A percentile compares a stretch with the other conserved stretches of the same genome.
Evolutionary conservation across 1,284 basidiomycete species (phyloP).

Genomic region (Heterobasidion irregulare): DNA sequence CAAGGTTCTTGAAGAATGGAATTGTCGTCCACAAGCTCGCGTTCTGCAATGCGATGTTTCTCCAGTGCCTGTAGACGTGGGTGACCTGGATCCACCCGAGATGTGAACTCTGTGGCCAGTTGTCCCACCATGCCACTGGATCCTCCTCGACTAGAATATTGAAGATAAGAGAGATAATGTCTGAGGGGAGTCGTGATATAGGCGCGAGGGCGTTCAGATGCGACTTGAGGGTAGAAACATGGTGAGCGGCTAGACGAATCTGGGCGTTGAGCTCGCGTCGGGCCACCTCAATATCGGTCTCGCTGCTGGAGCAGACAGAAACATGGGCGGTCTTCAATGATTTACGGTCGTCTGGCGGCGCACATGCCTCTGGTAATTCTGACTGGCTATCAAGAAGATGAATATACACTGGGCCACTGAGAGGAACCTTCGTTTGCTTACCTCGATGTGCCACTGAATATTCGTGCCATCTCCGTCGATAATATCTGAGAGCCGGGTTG

Average conservation of each 20-base stretch:
- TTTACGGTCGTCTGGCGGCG: too few relatives aligned
- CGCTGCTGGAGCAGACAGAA: too few relatives aligned
- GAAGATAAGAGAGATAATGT: not conserved
- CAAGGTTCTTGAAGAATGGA: not conserved
- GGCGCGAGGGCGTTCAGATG: not conserved
- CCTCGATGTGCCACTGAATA: too few relatives aligned
- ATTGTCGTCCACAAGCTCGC: not conserved
- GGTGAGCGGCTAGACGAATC: not conserved
- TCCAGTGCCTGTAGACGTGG: not conserved
- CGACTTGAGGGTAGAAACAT: not conserved
- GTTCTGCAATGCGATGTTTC: not conserved
- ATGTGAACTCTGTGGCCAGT: not conserved
- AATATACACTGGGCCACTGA: too few relatives aligned
- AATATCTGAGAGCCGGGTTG: too few relatives aligned
- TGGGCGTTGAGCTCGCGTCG: too few relatives aligned
- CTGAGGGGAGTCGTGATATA: not conserved
- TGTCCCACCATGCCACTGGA: not conserved
- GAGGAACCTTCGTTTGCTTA: too few relatives aligned
- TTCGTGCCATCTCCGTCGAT: too few relatives aligned
- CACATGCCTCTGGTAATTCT: too few relatives aligned
- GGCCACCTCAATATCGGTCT: too few relatives aligned
- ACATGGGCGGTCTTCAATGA: too few relatives aligned
- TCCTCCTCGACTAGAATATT: not conserved
- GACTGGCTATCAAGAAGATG: too few relatives aligned
- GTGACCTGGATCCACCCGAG: slow-evolving; percentile 1